Conservation (phyloP, 257 asterid species). For the Haberlea rhodopensis region DNA sequence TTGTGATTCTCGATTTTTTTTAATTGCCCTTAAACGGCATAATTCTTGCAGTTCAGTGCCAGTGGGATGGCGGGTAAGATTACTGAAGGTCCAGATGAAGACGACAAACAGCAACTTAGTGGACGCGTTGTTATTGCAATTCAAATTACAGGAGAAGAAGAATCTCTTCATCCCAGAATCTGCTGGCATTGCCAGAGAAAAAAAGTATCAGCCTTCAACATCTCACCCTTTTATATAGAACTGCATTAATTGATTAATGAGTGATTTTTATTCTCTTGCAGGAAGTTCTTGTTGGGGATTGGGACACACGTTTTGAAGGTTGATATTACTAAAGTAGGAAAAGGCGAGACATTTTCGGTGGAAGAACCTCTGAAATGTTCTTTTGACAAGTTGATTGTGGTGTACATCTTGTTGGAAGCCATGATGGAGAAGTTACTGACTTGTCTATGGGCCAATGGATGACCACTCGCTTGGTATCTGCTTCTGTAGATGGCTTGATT, state of each 20-base stretch:
- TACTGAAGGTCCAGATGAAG: constrained; percentile 89
- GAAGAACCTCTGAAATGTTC: constrained; percentile 89
- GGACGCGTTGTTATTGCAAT: constrained; percentile 74
- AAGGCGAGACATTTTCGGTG: constrained; percentile 69
- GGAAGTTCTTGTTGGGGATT: constrained; percentile 95
- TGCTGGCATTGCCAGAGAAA: constrained; percentile 99
- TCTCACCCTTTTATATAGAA: constrained; percentile 8
- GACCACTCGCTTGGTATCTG: no score
- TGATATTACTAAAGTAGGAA: constrained; percentile 92
- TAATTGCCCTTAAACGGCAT: constrained; percentile 22
- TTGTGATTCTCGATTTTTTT: constrained; percentile 9
- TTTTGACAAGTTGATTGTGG: constrained; percentile 74
- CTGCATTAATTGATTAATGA: constrained; percentile 17
- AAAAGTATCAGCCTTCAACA: constrained; percentile 41
- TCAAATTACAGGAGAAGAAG: constrained; percentile 76
- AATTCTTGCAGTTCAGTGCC: constrained; percentile 59
- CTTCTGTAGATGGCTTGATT: constrained; percentile 98
- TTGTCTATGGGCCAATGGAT: no score
- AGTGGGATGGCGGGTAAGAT: constrained; percentile 96
- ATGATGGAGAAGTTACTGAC: constrained; percentile 95
- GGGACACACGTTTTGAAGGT: no score
- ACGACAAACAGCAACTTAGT: constrained; percentile 83
- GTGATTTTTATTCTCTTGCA: constrained; percentile 31
- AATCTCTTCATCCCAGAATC: constrained; percentile 84
- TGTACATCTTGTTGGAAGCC: constrained; percentile 86